phyloP scores from a whole-genome alignment of 768 basidiomycete species.

The Suillus sp. region DNA sequence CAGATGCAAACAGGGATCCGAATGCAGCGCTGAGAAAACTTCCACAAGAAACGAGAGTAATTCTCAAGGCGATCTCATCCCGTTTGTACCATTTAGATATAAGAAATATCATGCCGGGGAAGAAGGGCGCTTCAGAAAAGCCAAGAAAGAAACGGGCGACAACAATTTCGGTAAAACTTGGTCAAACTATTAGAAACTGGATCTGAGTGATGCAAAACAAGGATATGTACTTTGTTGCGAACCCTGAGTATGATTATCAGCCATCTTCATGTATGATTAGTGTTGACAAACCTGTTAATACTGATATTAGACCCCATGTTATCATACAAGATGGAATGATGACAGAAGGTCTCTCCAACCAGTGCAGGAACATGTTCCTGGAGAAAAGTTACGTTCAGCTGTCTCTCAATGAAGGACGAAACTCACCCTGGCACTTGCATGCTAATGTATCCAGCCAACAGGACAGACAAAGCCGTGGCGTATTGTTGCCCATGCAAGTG shows the following conservation, averaged over 20 bases:
- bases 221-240: slow-evolving; percentile 1
- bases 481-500: slow-evolving; percentile 27
- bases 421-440: slow-evolving; percentile 27
- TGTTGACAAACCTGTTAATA: slow-evolving; percentile 35
- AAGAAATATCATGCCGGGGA: slow-evolving; percentile 33
- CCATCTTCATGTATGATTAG: not conserved
- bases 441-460: slow-evolving; percentile 29
- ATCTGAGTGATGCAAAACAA: not conserved
- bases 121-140: slow-evolving; percentile 36
- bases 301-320: slow-evolving; percentile 41
- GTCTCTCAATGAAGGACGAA: not conserved
- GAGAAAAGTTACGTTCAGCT: not conserved
- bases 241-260: not conserved
- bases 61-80: slow-evolving; percentile 40
- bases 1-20: slow-evolving; percentile 46
- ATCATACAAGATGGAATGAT: slow-evolving; percentile 28
- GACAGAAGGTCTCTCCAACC: slow-evolving; percentile 31
- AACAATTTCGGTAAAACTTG: slow-evolving; percentile 26
- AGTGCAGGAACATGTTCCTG: slow-evolving; percentile 36
- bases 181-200: not conserved
- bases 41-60: slow-evolving; percentile 39
- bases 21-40: slow-evolving; percentile 48
- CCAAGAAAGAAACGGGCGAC: slow-evolving; percentile 46
- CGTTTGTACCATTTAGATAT: slow-evolving; percentile 44
- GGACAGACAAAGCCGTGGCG: slow-evolving; percentile 25